These are phyloP conservation scores for Rhizoctonia solani DNA, from an alignment of 1,284 basidiomycete species.

Conservation along the genomic window DNA sequence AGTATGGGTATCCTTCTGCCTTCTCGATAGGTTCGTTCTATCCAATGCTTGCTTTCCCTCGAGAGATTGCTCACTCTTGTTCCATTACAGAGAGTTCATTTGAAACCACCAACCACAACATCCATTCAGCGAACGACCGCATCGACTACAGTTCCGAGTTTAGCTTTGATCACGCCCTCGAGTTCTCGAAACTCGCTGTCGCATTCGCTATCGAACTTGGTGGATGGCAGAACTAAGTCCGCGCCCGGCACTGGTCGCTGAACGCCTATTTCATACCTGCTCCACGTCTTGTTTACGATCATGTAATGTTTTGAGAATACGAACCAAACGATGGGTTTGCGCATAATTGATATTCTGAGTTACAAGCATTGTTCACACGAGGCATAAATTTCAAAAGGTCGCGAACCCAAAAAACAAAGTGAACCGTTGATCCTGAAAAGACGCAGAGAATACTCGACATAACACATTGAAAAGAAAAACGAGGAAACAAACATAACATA, in stretches of 20 bases:
- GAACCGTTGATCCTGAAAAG: background rate
- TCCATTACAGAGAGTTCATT: slow-evolving; percentile 64
- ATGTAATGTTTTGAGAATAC: background rate
- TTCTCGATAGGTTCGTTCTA: slow-evolving; percentile 75
- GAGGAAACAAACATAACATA: background rate
- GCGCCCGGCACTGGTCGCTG: too few species aligned
- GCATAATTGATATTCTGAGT: background rate
- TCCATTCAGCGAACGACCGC: slow-evolving; percentile 80
- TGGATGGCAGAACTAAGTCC: slow-evolving; percentile 52
- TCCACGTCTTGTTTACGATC: background rate
- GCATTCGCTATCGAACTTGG: slow-evolving; percentile 83
- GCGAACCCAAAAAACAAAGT: background rate
- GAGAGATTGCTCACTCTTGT: slow-evolving; percentile 37
- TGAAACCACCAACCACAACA: slow-evolving; percentile 76
- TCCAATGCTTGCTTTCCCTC: slow-evolving; percentile 35
- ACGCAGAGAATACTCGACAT: background rate
- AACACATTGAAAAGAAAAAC: background rate
- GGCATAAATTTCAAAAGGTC: background rate
- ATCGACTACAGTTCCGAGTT: slow-evolving; percentile 87
- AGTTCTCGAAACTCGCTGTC: slow-evolving; percentile 88
- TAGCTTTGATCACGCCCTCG: slow-evolving; percentile 78
- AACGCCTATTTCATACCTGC: background rate
- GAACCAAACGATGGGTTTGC: background rate
- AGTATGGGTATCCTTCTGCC: slow-evolving; percentile 80
- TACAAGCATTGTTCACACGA: slow-evolving; percentile 9